Base-by-base conservation (phyloP, 352 stramenopile species). In the Globisporangium abappressorium region DNA sequence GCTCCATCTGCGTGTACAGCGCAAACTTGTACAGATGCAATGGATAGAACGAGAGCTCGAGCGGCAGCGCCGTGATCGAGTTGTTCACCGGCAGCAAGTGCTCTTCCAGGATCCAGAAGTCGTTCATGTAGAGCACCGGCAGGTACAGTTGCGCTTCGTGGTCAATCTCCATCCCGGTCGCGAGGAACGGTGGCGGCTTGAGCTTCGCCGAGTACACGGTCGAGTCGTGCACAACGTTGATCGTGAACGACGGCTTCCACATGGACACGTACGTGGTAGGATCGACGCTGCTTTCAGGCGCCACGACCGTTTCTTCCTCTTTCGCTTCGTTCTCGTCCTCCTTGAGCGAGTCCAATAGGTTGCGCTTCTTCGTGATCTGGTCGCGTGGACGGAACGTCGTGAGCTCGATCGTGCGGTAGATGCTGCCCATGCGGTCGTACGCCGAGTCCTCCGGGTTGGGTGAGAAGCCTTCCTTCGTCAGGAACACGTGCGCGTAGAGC, bases 41-140 rank as follows among this genome's bases (percentile, higher is more conserved):
- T 54, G 81, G 71, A 70, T 96, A 95, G 67, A 97, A 97, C 18
- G 77, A 82, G 20, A 98, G 70, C 61, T 95, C 78, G 7, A 98
- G 75, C 41, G 89, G 85, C 55, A 97, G 76, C 18, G 84, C 68
- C 20, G 82, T 74, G 15, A 97, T 36, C 14, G 90, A 94, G n/a
- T 75, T 79, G 79, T 99, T 99, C 64, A 99, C 80, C 12, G 86
- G 71, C 38, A 95, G 65, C 26, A 98, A 65, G 51, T 95, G 82
- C 30, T 95, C 89, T 51, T 92, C 89, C 15, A 97, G 81, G 28
- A 96, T 70, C 96, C 96, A 99, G 74, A 98, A 99, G 58, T 99
- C 91, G 71, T 98, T 98, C 36, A 93, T 43, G 64, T 97, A 97
- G 11, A 98, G 64, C 46, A 98, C 83, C 0, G 96, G 95, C 63